Evolutionary conservation across 768 basidiomycete species (phyloP), one percentile per base, ranked within the genome.

Genomic region (Amanita inopinata): DNA sequence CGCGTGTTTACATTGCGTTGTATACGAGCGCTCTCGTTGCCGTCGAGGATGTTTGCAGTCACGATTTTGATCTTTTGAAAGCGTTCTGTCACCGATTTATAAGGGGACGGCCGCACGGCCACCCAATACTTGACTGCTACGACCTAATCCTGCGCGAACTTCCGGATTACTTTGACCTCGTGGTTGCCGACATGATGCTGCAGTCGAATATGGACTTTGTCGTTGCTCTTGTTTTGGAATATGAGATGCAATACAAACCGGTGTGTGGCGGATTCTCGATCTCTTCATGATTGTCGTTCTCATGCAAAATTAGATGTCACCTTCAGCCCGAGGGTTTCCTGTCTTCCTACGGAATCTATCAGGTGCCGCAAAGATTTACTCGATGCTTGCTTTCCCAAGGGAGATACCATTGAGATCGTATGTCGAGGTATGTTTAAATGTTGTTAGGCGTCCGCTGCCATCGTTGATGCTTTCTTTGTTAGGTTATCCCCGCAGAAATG

Each of bases 21-120:
- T 70, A 59, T 49, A 70, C 69, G 1, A 57, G 65, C 0, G 63
- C 58, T 38, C 40, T 55, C n/a, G 59, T 61, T 37, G 63, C 51
- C 33, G 43, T 63, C 20, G 72, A 73, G 47, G 69, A 72, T 45
- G 43, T 47, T 1, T 51, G 58, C n/a, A 47, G 51, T 1, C 46
- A 49, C 10, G 58, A 62, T 38, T 36, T 46, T 11, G 47, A 46
- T 4, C 47, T 55, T 4, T 47, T 68, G 8, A 54, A 56, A 5
- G 43, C 48, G 11, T 73, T 72, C 52, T 60, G 59, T 18, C 51
- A 59, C 22, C 38, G 53, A 0, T 63, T 70, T 33, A 25, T 62
- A 1, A 31, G 31, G 5, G 50, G 49, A 8, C 23, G 53, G 23
- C 43, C 47, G 1, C 68, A 70, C 22, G 53, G 33, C 1, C 54